These are phyloP conservation scores for Alternaria arborescens DNA, from an alignment of 2,329 filamentous ascomycete species.

Conservation along the genomic window DNA sequence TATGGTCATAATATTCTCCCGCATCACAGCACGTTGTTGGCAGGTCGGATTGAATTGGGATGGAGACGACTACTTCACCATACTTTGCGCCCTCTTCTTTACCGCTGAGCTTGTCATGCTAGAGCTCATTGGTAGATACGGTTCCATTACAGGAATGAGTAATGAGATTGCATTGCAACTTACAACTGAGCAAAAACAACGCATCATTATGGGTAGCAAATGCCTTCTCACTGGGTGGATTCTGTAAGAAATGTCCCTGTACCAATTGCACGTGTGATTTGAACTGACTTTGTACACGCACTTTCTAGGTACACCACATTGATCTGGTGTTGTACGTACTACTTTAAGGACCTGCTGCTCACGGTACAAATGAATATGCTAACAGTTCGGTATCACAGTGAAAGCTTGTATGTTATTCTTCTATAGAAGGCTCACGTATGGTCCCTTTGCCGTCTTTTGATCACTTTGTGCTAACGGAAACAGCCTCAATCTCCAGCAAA, in stretches of 20 bases:
- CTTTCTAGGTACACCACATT: slow-evolving; percentile 6
- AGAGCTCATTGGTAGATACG: slow-evolving; percentile 16
- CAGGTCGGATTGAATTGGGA: slow-evolving; percentile 16
- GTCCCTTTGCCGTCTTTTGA: neutral
- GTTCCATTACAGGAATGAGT: slow-evolving; percentile 19
- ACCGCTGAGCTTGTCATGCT: slow-evolving; percentile 17
- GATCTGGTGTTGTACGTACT: slow-evolving; percentile 21
- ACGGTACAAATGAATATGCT: neutral
- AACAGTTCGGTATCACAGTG: slow-evolving; percentile 5
- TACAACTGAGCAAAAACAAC: slow-evolving; percentile 8
- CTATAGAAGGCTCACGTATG: slow-evolving; percentile 19
- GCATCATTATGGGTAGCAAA: slow-evolving; percentile 17
- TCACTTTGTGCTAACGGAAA: neutral
- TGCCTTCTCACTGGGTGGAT: slow-evolving; percentile 20
- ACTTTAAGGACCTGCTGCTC: neutral
- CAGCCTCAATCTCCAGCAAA: slow-evolving; percentile 15
- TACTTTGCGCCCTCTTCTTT: slow-evolving; percentile 16
- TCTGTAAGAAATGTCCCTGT: neutral
- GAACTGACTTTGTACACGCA: too few species aligned
- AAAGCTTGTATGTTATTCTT: slow-evolving; percentile 24
- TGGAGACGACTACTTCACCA: slow-evolving; percentile 21
- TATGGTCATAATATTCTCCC: slow-evolving; percentile 13
- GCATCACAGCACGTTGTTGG: slow-evolving; percentile 13
- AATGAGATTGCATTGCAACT: slow-evolving; percentile 15
- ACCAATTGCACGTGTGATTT: too few species aligned